Evolutionary conservation across 169 alveolate genomes (phyloP), one percentile per base, ranked within the genome.

Genomic region (Cryptosporidium xiaoi): DNA sequence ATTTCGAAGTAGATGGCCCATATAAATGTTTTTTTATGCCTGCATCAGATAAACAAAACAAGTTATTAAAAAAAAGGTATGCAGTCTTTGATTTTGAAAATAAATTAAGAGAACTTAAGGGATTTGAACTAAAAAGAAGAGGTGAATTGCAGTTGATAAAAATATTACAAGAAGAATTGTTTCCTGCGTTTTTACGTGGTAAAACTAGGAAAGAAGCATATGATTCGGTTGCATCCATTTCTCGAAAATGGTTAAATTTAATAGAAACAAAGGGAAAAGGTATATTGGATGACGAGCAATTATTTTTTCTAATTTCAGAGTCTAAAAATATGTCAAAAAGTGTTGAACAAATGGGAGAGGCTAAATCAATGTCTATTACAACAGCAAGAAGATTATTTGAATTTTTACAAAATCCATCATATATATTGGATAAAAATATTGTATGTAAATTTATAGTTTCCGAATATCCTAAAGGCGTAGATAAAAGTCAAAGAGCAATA

Each of bases 1-100:
- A 97, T 93, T 98, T 98, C 82, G 99, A 98, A 91, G 95, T 98
- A 31, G 99, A 98, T 93, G 99, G 99, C 0, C 99, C 99, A 13
- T 98, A 98, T 95, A 95, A 96, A 84, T 96, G 98, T 53, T 97
- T 97, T 99, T 93, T 97, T 83, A 94, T 97, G 62, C 99, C 99
- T 0, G 99, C 99, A 15, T 96, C 99, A 6, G 98, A 96, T 90
- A 98, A 97, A 71, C 98, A 98, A 62, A 97, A 97, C 67, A 97
- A 95, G 69, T 94, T 96, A 91, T 93, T 97, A 51, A 97, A 97
- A 92, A 96, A 96, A 91, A 95, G 99, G 89, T 98, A 96, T 90
- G 99, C 97, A 13, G 99, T 98, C 10, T 97, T 95, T 91, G 96
- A 95, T 83, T 93, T 92, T 77, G 94, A 96, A 46, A 97, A 97